Evolutionary conservation across 768 basidiomycete genomes (phyloP).

Genomic region (Porphyrellus cyaneotinctus): DNA sequence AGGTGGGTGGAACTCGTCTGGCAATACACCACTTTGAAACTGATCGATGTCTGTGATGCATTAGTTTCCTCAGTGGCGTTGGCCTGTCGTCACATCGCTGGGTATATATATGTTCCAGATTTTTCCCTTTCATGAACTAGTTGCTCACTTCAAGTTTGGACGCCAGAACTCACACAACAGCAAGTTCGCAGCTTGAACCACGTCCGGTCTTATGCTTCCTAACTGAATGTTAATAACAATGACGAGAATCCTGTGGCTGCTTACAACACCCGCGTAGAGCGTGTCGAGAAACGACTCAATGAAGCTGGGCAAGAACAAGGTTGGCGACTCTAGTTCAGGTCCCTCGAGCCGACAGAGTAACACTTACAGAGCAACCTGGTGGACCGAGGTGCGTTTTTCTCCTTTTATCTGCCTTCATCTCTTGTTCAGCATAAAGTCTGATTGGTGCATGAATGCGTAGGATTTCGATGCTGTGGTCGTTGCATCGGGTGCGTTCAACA

Average conservation of each 20-base stretch:
- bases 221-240: conserved; percentile 20
- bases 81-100: no score
- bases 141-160: not conserved
- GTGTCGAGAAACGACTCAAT: conserved; percentile 37
- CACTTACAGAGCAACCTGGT: conserved; percentile 31
- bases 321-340: conserved; percentile 13
- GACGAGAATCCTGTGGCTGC: conserved; percentile 37
- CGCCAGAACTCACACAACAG: conserved; percentile 34
- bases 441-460: not conserved
- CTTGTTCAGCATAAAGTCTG: not conserved
- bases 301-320: not conserved
- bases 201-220: conserved; percentile 12
- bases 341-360: conserved; percentile 4
- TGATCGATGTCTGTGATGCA: no score
- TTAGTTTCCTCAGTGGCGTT: conserved; percentile 15
- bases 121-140: not conserved
- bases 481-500: conserved; percentile 7
- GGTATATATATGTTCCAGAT: not conserved
- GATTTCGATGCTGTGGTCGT: conserved; percentile 17
- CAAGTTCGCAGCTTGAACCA: conserved; percentile 37
- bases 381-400: conserved; percentile 11
- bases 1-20: not conserved
- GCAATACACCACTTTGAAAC: no score
- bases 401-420: not conserved
- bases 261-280: conserved; percentile 47